Evolutionary conservation across 2,329 filamentous ascomycete species (phyloP).

Genomic region (Penicillium sumatraense): DNA sequence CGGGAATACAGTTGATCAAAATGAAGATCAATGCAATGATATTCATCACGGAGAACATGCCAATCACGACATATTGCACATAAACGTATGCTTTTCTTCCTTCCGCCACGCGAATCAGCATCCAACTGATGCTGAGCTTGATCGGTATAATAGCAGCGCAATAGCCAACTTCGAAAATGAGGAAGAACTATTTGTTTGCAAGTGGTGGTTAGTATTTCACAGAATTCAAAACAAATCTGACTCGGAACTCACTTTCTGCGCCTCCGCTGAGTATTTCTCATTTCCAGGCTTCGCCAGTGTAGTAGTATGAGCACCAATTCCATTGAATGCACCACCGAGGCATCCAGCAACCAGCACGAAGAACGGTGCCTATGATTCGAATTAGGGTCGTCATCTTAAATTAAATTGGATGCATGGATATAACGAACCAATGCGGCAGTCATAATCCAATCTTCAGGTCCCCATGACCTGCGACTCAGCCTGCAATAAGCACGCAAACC

Average conservation of each 20-base stretch:
- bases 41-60: constrained; percentile 25
- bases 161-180: constrained; percentile 34
- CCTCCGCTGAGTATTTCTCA: constrained; percentile 18
- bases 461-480: constrained; percentile 24
- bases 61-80: constrained; percentile 25
- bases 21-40: constrained; percentile 29
- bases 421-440: constrained; percentile 24
- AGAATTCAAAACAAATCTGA: not conserved
- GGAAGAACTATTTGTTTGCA: constrained; percentile 22
- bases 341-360: constrained; percentile 23
- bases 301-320: constrained; percentile 23
- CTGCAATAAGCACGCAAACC: constrained; percentile 25
- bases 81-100: constrained; percentile 27
- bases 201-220: not conserved
- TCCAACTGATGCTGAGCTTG: constrained; percentile 33
- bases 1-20: constrained; percentile 27
- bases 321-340: constrained; percentile 29
- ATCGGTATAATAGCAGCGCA: constrained; percentile 31
- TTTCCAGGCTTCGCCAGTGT: constrained; percentile 21
- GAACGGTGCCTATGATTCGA: constrained; percentile 20
- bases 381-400: not conserved
- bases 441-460: constrained; percentile 31
- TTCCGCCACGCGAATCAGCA: constrained; percentile 30
- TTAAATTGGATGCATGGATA: not conserved
- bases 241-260: constrained; percentile 20